Evolutionary conservation across 768 basidiomycete genomes (phyloP), one percentile per base, ranked within the genome.

Genomic region (Mycena galopus): DNA sequence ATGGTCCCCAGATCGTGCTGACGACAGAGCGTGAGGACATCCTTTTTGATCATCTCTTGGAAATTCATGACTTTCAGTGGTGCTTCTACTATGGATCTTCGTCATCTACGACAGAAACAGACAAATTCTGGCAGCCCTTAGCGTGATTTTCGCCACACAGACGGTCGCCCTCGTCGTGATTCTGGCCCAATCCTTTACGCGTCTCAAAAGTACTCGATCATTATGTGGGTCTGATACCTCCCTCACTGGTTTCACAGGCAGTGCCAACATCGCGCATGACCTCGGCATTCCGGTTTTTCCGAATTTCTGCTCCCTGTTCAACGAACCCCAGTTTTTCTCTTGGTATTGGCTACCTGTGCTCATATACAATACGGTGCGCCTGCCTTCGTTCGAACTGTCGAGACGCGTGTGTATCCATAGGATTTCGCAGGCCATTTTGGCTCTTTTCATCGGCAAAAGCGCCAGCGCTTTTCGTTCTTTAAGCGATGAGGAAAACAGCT

Each of bases 31-130:
- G 69, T 71, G 35, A 29, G 63, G 33, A 25, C 50, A 51, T 10
- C 37, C 1, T 37, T 19, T 17, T 19, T 14, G 59, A 8, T 55
- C 21, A 9, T 35, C 29, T 37, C 30, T 32, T 3, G 33, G 53
- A 47, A 21, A 29, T 55, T 51, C 16, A 39, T 44, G 30, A 2
- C 7, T 29, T 29, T 37, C 64, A 81, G 81, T 78, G n/a, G 79
- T 80, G 8, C 69, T 81, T 23, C 63, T 80, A 7, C 71, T 80
- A 6, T 81, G 81, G 81, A 79, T 81, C 9, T 79, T 75, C 59
- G 76, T 81, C 30, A 73, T 80, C 7, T 80, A 79, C 69, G 77
- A 78, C 70, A 75, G 75, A 47, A 78, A 73, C 29, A 64, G 63
- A 2, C 56, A 35, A n/a, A 69, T 81, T 23, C 73, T 78, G 3